Evolutionary conservation across 2,329 filamentous ascomycete species (phyloP), one percentile per base, ranked within the genome.

Genomic region (Xylariales sp.): DNA sequence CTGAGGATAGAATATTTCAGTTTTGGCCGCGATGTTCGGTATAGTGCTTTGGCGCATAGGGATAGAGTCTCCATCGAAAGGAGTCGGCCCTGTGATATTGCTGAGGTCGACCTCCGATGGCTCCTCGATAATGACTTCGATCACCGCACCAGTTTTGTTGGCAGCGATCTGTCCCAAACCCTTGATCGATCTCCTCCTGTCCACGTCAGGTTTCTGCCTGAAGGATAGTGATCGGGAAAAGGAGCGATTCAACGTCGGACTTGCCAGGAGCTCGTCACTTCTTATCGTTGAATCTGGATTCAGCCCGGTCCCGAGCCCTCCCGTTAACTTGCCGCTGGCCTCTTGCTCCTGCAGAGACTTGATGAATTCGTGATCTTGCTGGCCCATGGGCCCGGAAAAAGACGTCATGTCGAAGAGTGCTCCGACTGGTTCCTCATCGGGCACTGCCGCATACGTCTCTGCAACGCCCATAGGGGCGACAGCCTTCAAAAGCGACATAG

Each of bases 1-100:
- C 41, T 77, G 73, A 1, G 78, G 78, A 44, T 78, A 81, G 47
- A 79, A 80, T 1, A 78, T 58, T 38, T 76, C 63, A 1, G 66
- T 66, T 36, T 61, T 62, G 38, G 62, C 57, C 13, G 59, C 53
- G 25, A 56, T 59, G n/a, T 48, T 47, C 4, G 62, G 56, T 29
- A 66, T 61, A 2, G 61, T 66, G 12, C 63, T 60, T 16, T 57
- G 61, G 5, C 61, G 62, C 43, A 57, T 57, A 8, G 54, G 50
- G 30, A 55, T 48, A 5, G 53, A 49, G 14, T 53, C 44, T 19
- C 45, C 31, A 6, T 42, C 48, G 14, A 49, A 19, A 40, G 51
- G 28, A 52, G 43, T 49, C 3, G 67, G 67, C 2, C 74, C 74
- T 5, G 67, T 62, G 48, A 78, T 66, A 28, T 63, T 62, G 46